Evolutionary conservation across 2,329 filamentous ascomycete genomes (phyloP), one percentile per base, ranked within the genome.

Genomic region (Sporothrix luriei): DNA sequence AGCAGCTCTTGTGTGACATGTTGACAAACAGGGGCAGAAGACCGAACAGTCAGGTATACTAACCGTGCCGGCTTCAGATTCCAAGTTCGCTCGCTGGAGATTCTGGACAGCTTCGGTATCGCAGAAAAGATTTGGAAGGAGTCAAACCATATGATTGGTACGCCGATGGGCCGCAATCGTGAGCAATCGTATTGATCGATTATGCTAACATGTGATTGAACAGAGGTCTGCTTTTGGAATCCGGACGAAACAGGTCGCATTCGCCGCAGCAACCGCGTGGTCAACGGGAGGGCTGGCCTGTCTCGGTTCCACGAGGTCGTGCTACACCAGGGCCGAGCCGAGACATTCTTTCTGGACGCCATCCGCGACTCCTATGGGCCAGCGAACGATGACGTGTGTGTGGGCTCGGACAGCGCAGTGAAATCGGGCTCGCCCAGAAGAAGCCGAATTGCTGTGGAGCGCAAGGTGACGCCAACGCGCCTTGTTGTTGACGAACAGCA

Each of bases 41-140:
- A 33, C 6, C 10, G 19, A 14, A 43, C 33, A 43, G 24, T 10
- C 10, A 38, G 55, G 21, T 43, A 21, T n/a, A 61, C 55, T 61
- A 24, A 61, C 11, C n/a, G n/a, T 29, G 10, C 26, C 7, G 11
- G 0, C 5, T n/a, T 3, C 46, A 71, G 72, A 10, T 77, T 79
- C 6, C 88, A 91, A 77, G 85, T 84, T 71, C 86, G 90, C 2
- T 91, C 88, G 0, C 80, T 91, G 2, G 89, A 93, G 77, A 90
- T 93, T n/a, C 86, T 92, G 69, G 88, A 93, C 74, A 88, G 85
- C 65, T 90, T 93, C 73, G 90, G 87, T 0, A 85, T 93, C 70
- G 87, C 82, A 2, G 85, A 91, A 71, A 80, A 84, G 2, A 84
- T 84, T 0, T 88, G 87, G 85, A 88, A 87, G 62, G 89, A 92